Evolutionary conservation across 2,329 filamentous ascomycete genomes (phyloP), one percentile per base, ranked within the genome.

Genomic region (Microcera coccophila): DNA sequence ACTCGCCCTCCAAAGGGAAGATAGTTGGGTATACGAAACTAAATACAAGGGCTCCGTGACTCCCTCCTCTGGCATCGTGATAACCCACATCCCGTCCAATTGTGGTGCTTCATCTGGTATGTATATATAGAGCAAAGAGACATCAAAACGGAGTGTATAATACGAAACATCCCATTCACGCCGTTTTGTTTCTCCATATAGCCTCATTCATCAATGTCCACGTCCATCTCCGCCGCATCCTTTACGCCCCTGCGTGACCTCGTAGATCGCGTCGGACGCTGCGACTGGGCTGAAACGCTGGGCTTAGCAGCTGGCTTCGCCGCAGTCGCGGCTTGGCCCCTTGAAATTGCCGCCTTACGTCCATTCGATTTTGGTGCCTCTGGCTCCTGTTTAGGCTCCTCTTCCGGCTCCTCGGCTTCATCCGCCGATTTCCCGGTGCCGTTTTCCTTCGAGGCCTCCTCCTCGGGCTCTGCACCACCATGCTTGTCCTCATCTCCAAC

Each of bases 151-250:
- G 22, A 26, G 22, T 12, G 12, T 12, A 26, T 12, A 12, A 26
- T 12, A 12, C 22, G 22, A 7, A 26, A 7, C 12, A 12, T 12
- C 22, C 11, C 29, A 8, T 16, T 14, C 29, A 32, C n/a, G 7
- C n/a, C 29, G 11, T 32, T 32, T 9, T 32, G 8, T 7, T n/a
- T 8, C n/a, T n/a, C 15, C 11, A 5, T 5, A 16, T 9, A n/a
- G 8, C 36, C 38, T 33, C 61, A 61, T 31, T 61, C 54, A 33
- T 61, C 61, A 22, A 61, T 57, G 41, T 68, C 64, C 26, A 65
- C 45, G 8, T 67, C 65, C 65, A 68, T 66, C 15, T 62, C 61
- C 11, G 56, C 56, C 15, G 52, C 43, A 16, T 58, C 56, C 48
- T 55, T 63, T 7, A 8, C 33, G 22, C 55, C 51, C 21, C 56